These are phyloP conservation scores for Usnea hakonensis DNA, from an alignment of 495 filamentous ascomycete genomes.

Conservation along the genomic window DNA sequence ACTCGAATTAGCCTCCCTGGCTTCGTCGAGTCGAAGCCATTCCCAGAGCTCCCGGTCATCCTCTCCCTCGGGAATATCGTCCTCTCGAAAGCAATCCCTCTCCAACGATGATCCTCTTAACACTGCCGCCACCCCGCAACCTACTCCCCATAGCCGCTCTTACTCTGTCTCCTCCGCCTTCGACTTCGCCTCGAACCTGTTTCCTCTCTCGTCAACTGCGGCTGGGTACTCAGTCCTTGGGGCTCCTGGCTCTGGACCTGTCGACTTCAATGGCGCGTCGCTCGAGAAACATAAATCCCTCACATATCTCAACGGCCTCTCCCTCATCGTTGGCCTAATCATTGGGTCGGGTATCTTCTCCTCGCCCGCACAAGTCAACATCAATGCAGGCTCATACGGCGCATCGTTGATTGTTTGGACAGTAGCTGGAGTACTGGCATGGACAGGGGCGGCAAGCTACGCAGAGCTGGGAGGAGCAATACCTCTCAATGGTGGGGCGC, in stretches of 20 bases:
- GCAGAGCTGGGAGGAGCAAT: conserved; percentile 95
- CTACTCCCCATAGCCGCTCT: conserved; percentile 52
- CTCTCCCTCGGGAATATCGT: conserved; percentile 77
- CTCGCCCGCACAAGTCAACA: conserved; percentile 87
- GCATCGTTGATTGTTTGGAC: conserved; percentile 85
- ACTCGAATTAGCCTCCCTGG: conserved; percentile 90
- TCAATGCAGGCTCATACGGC: conserved; percentile 85
- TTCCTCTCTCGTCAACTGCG: conserved; percentile 82
- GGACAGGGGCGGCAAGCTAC: conserved; percentile 95
- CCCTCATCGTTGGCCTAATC: conserved; percentile 82
- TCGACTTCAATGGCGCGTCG: conserved; percentile 47
- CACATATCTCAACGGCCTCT: conserved; percentile 88
- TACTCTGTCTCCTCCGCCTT: conserved; percentile 90
- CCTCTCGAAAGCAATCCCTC: conserved; percentile 83
- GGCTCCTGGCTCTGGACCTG: conserved; percentile 47
- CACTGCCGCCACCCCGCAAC: conserved; percentile 36
- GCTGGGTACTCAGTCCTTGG: conserved; percentile 77
- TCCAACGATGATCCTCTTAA: conserved; percentile 76
- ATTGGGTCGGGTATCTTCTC: conserved; percentile 98
- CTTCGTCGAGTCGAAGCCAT: conserved; percentile 60
- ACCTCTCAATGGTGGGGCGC: conserved; percentile 87
- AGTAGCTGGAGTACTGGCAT: conserved; percentile 82
- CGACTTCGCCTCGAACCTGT: conserved; percentile 84
- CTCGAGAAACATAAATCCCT: conserved; percentile 92
- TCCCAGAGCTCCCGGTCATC: conserved; percentile 60